A percentile compares a stretch with the other conserved stretches of the same genome.
phyloP scores from a whole-genome alignment of 2,329 filamentous ascomycete genomes.

The Aaosphaeria pasadenensis region DNA sequence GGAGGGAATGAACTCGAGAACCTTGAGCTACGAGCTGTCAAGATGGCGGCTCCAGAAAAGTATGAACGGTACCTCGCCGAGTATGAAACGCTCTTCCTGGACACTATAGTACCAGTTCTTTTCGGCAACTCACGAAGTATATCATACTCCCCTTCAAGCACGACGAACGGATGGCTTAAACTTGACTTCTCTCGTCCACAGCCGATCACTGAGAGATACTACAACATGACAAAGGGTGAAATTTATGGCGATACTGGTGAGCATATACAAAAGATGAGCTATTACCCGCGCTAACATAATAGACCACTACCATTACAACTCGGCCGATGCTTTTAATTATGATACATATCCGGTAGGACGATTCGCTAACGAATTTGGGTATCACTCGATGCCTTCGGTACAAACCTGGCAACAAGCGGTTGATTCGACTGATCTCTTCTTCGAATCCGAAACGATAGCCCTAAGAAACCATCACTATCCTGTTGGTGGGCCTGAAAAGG shows the following conservation, averaged over 20 bases:
- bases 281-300: background rate
- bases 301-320: constrained; percentile 60
- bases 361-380: constrained; percentile 64
- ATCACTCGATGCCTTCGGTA: constrained; percentile 60
- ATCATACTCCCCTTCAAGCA: constrained; percentile 59
- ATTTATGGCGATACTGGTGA: constrained; percentile 57
- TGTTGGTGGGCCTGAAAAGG: constrained; percentile 46
- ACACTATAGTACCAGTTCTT: constrained; percentile 53
- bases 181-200: constrained; percentile 53
- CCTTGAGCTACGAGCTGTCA: constrained; percentile 45
- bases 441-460: constrained; percentile 56
- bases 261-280: background rate
- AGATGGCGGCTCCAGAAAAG: constrained; percentile 40
- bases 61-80: constrained; percentile 46
- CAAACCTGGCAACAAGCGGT: constrained; percentile 58
- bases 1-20: constrained; percentile 59
- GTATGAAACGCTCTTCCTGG: constrained; percentile 59
- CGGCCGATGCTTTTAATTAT: constrained; percentile 52
- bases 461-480: constrained; percentile 61
- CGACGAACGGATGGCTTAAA: constrained; percentile 56
- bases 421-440: constrained; percentile 49
- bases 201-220: constrained; percentile 56
- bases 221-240: constrained; percentile 50
- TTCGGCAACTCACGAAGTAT: constrained; percentile 60
- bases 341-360: constrained; percentile 56